Percentiles rank a stretch among this genome's conserved stretches.
phyloP scores from a whole-genome alignment of 768 basidiomycete species.

The Kwoniella dendrophila region DNA sequence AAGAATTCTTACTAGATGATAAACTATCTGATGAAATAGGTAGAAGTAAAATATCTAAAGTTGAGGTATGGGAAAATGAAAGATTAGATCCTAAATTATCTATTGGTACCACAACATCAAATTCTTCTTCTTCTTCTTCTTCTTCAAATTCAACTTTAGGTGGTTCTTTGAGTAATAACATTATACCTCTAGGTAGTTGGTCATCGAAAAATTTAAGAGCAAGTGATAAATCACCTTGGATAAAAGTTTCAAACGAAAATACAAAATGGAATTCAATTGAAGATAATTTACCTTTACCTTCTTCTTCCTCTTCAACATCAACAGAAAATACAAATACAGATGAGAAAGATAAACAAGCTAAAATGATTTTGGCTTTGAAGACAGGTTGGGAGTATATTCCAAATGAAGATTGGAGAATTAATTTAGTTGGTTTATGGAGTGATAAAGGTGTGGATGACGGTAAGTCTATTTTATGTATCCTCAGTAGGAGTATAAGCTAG shows the following conservation, averaged over 20 bases:
- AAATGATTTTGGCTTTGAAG: conserved; percentile 37
- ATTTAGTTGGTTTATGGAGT: conserved; percentile 48
- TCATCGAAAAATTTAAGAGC: conserved; percentile 29
- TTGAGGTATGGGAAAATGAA: conserved; percentile 55
- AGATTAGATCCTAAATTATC: conserved; percentile 47
- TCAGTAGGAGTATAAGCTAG: not conserved
- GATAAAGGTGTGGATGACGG: conserved; percentile 42
- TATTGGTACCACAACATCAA: conserved; percentile 3
- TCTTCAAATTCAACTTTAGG: not conserved
- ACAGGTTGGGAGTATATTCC: conserved; percentile 51
- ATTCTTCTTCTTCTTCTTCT: not conserved
- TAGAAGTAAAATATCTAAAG: conserved; percentile 32
- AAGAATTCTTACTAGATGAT: conserved; percentile 44
- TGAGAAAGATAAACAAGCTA: conserved; percentile 21
- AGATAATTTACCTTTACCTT: not conserved
- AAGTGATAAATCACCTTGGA: conserved; percentile 48
- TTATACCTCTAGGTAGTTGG: conserved; percentile 25
- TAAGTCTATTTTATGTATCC: conserved; percentile 12
- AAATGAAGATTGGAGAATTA: conserved; percentile 52
- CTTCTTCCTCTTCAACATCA: not conserved
- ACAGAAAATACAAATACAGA: not conserved
- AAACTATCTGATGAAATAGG: conserved; percentile 45
- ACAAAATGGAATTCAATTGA: conserved; percentile 18
- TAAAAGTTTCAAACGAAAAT: conserved; percentile 25
- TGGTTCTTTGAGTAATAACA: not conserved